Conservation (phyloP, 2,329 filamentous ascomycete species). For the Pestalotiopsis sp. region DNA sequence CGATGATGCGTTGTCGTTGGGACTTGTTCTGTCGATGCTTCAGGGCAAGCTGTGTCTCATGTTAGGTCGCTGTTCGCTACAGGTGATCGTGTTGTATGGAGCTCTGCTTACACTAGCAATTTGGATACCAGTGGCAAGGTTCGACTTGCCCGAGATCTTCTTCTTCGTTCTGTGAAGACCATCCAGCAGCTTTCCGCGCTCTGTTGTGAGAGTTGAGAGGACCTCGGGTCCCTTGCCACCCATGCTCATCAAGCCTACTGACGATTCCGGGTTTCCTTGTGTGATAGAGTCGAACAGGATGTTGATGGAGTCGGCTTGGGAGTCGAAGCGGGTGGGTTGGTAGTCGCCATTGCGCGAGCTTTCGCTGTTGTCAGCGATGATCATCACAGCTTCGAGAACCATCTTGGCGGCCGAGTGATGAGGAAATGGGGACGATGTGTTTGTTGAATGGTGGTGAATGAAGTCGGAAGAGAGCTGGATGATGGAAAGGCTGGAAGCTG, state of each 20-base stretch:
- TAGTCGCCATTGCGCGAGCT: conserved; percentile 95
- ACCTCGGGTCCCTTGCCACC: conserved; percentile 97
- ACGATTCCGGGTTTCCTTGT: conserved; percentile 92
- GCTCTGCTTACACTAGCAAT: conserved; percentile 79
- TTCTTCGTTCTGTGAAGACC: conserved; percentile 85
- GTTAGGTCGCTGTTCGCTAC: background rate
- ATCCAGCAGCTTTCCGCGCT: conserved; percentile 93
- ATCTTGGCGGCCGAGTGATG: conserved; percentile 61
- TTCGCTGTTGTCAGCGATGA: conserved; percentile 99
- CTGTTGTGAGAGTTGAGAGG: conserved; percentile 91
- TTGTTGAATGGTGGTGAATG: conserved; percentile 1
- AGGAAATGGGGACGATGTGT: conserved; percentile 17
- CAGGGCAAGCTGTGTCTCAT: conserved; percentile 72
- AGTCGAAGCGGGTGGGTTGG: conserved; percentile 92
- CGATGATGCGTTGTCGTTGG: conserved; percentile 94
- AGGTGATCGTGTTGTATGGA: background rate
- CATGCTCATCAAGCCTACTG: conserved; percentile 98
- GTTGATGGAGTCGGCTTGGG: conserved; percentile 92
- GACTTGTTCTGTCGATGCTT: conserved; percentile 99
- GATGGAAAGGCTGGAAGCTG: conserved; percentile 19
- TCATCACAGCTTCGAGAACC: conserved; percentile 99
- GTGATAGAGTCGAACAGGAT: conserved; percentile 96
- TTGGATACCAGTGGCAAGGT: conserved; percentile 92
- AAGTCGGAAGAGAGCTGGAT: background rate
- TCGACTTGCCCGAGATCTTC: conserved; percentile 87